Percentiles rank a stretch among this genome's conserved stretches.
Conservation (phyloP, 1,139 yeast genomes). For the Candida tropicalis region DNA sequence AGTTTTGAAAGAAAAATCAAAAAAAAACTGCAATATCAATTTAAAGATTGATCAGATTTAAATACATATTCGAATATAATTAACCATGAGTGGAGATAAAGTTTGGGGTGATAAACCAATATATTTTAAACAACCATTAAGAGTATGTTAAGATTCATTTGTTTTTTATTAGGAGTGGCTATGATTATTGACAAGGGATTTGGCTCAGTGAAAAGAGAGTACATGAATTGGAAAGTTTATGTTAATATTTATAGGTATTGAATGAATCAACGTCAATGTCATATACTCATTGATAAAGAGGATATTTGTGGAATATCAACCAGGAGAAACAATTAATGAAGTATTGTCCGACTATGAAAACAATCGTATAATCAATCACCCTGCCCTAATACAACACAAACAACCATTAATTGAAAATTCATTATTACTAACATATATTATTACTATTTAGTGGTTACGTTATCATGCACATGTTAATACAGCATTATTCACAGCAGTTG, state of each 20-base stretch:
- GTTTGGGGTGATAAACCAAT: constrained; percentile 61
- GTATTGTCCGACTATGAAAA: too few species aligned
- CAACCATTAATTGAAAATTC: too few species aligned
- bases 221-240: too few species aligned
- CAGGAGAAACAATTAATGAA: too few species aligned
- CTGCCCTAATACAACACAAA: too few species aligned
- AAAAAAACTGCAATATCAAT: neutral
- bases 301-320: too few species aligned
- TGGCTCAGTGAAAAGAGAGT: too few species aligned
- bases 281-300: too few species aligned
- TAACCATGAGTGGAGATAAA: constrained; percentile 28
- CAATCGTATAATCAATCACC: too few species aligned
- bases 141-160: constrained; percentile 51
- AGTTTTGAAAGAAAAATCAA: neutral
- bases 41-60: constrained; percentile 5
- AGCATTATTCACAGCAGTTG: constrained; percentile 71
- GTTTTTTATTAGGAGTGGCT: neutral
- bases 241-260: too few species aligned
- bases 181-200: neutral
- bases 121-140: constrained; percentile 63
- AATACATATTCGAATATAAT: constrained; percentile 2
- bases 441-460: constrained; percentile 62
- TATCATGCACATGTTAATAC: constrained; percentile 82
- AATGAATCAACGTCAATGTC: too few species aligned
- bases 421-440: constrained; percentile 11